Percentiles rank a stretch among this genome's conserved stretches.
These are phyloP conservation scores for Pestalotiopsis sp. DNA, from an alignment of 2,329 filamentous ascomycete genomes.

Conservation along the genomic window DNA sequence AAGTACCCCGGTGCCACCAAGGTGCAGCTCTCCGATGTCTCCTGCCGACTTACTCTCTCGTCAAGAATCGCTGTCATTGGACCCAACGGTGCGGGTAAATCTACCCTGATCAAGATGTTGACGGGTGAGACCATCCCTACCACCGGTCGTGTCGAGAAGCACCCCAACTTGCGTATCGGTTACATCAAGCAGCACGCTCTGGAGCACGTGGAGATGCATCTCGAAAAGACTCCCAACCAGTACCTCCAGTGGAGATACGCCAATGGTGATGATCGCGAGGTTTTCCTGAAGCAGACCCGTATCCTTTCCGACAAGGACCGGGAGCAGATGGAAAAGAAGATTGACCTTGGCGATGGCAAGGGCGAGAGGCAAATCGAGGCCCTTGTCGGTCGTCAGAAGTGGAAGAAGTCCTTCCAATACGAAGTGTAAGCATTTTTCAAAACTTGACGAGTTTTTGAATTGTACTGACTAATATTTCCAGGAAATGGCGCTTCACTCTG, in stretches of 20 bases:
- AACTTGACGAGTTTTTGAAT: not conserved
- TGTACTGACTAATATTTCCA: slow-evolving; percentile 36
- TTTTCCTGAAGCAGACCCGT: slow-evolving; percentile 96
- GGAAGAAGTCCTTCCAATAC: slow-evolving; percentile 98
- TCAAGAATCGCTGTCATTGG: slow-evolving; percentile 96
- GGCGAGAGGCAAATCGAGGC: slow-evolving; percentile 78
- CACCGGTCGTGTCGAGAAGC: slow-evolving; percentile 89
- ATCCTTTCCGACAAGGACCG: slow-evolving; percentile 82
- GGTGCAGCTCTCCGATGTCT: slow-evolving; percentile 84
- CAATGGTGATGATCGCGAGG: slow-evolving; percentile 95
- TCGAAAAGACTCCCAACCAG: slow-evolving; percentile 98
- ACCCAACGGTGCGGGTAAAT: slow-evolving; percentile 97
- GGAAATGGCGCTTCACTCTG: slow-evolving; percentile 85
- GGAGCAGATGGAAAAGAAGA: slow-evolving; percentile 85
- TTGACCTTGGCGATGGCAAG: slow-evolving; percentile 84
- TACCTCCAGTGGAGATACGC: slow-evolving; percentile 99
- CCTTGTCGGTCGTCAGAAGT: slow-evolving; percentile 95
- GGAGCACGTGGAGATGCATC: slow-evolving; percentile 98
- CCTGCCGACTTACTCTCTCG: slow-evolving; percentile 84
- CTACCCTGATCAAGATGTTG: slow-evolving; percentile 94
- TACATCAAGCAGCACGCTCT: slow-evolving; percentile 99
- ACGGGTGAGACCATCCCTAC: slow-evolving; percentile 90
- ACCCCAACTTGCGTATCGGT: slow-evolving; percentile 96
- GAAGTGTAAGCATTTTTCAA: slow-evolving; percentile 69
- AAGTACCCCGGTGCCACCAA: slow-evolving; percentile 90